Conservation (phyloP, 495 filamentous ascomycete species). For the Pyrenula massariospora region DNA sequence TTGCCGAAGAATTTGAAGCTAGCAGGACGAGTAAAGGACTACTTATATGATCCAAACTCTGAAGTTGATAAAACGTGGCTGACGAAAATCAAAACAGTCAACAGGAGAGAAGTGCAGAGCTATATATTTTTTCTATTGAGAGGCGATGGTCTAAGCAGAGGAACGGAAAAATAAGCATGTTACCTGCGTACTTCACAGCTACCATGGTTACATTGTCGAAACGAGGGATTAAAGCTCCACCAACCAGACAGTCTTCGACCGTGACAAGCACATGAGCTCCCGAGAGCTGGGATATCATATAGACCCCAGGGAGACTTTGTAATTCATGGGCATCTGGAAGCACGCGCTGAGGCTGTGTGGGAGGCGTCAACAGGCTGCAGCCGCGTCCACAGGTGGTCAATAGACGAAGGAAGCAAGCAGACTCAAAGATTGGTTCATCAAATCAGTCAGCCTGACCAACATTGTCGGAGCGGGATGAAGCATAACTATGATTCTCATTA, state of each 20-base stretch:
- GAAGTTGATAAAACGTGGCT: neutral
- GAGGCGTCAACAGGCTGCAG: neutral
- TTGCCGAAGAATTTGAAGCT: neutral
- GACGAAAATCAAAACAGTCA: neutral
- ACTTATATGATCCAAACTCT: neutral
- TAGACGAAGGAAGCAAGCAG: neutral
- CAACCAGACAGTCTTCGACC: neutral
- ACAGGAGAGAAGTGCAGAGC: neutral
- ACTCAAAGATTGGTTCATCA: neutral
- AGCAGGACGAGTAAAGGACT: neutral
- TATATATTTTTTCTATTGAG: neutral
- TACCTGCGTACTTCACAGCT: neutral
- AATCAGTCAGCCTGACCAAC: neutral
- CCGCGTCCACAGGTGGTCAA: neutral
- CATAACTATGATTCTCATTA: neutral
- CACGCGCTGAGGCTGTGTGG: too few species aligned
- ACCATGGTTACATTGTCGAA: neutral
- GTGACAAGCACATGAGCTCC: neutral
- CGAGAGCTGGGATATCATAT: too few species aligned
- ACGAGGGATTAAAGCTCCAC: neutral
- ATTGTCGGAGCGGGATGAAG: neutral
- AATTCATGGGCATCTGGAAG: too few species aligned
- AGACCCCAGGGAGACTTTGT: too few species aligned
- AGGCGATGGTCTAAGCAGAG: neutral
- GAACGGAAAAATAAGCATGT: neutral